A percentile compares a stretch with the other conserved stretches of the same genome.
Evolutionary conservation across 345 rosid genomes (phyloP).

Genomic region (Pugionium dolabratum): DNA sequence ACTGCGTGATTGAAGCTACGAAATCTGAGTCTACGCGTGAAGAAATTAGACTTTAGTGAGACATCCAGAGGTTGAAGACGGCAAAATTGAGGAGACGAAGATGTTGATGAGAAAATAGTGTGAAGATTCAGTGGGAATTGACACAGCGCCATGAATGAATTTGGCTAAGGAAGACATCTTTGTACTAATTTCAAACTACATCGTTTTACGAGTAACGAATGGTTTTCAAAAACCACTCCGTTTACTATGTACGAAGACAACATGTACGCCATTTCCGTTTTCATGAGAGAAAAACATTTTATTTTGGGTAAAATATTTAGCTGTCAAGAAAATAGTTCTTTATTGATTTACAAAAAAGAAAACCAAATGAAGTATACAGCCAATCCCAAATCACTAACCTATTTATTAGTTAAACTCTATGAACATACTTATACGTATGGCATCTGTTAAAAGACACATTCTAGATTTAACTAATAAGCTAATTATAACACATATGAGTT

Average conservation of each 20-base stretch:
- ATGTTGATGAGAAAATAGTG: constrained; percentile 29
- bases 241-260: neutral
- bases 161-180: constrained; percentile 19
- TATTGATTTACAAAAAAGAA: too few relatives aligned
- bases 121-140: constrained; percentile 40
- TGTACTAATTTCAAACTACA: neutral
- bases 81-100: constrained; percentile 29
- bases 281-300: neutral
- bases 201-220: neutral
- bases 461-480: neutral
- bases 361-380: neutral
- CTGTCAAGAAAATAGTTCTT: too few relatives aligned
- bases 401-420: constrained; percentile 1
- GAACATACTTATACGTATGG: neutral
- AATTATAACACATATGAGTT: neutral
- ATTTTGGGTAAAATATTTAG: too few relatives aligned
- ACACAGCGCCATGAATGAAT: constrained; percentile 50
- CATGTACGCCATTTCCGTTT: constrained; percentile 19
- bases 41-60: constrained; percentile 5
- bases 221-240: neutral
- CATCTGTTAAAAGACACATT: constrained; percentile 1
- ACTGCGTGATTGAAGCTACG: constrained; percentile 36
- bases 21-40: constrained; percentile 29
- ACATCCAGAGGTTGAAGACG: constrained; percentile 29
- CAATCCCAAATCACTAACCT: constrained; percentile 3